phyloP scores from a whole-genome alignment of 768 basidiomycete species.

The Naematelia aurantialba region DNA sequence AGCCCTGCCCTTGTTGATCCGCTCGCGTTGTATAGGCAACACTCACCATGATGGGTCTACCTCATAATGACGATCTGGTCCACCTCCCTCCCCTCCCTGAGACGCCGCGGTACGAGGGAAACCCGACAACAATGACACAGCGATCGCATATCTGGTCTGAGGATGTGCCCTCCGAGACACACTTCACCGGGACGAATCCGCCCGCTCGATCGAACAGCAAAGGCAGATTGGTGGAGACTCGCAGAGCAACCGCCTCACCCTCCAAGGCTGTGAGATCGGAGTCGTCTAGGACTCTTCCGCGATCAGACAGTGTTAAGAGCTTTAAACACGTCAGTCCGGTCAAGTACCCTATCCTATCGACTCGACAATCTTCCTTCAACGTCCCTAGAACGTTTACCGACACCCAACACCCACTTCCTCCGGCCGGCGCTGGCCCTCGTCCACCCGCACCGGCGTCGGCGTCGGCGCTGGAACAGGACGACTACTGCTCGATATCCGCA shows the following conservation, averaged over 20 bases:
- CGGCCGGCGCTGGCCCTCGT: conserved; percentile 6
- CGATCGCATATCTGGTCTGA: too few relatives aligned
- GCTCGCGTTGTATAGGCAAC: background rate
- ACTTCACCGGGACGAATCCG: too few relatives aligned
- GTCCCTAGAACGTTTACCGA: conserved; percentile 9
- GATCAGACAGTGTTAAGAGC: background rate
- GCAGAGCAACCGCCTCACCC: background rate
- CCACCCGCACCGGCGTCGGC: background rate
- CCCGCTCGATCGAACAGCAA: background rate
- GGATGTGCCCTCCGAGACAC: too few relatives aligned
- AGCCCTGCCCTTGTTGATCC: background rate
- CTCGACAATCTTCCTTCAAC: conserved; percentile 23
- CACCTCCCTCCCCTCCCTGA: conserved; percentile 31
- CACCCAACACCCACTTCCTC: conserved; percentile 2
- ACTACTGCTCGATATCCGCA: too few relatives aligned
- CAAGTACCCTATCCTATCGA: conserved; percentile 27
- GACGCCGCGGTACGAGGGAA: conserved; percentile 17
- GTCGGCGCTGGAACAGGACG: background rate
- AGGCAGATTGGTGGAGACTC: background rate
- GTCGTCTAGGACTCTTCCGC: background rate
- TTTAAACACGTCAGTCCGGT: background rate
- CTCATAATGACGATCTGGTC: conserved; percentile 17
- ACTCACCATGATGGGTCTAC: conserved; percentile 6
- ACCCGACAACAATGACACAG: background rate
- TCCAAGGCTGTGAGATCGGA: background rate